Base-by-base conservation (phyloP, 148 eudicot species). In the Camellia sinensis region DNA sequence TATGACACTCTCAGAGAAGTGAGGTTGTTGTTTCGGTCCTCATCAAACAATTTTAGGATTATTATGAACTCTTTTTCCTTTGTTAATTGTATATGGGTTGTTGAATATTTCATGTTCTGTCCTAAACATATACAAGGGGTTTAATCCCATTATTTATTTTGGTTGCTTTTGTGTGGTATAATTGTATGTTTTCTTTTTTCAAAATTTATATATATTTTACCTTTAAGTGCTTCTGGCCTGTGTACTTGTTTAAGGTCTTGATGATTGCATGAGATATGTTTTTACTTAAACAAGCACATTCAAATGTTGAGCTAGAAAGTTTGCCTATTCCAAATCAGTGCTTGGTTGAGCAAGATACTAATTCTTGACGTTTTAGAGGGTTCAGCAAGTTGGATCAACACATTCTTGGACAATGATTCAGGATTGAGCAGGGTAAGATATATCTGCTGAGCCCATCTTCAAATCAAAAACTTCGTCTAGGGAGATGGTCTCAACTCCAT, bases 1-100 rank as follows among this genome's bases (percentile, higher is more conserved):
- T 96, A 96, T 84, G 99, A 96, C 82, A 96, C 99, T 75, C 97
- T 96, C 73, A 89, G 99, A 87, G 99, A 96, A 96, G 99, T 96
- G 90, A 96, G 99, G 99, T 96, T 82, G 87, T 74, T 57, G n/a
- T 64, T 69, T 78, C 50, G 13, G 29, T 76, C 72, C 18, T 78
- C 52, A 77, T 73, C 40, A 37, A 8, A 21, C 46, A 77, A 56
- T 41, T 57, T 43, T 54, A 48, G 37, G 45, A 40, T 48, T 59
- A 45, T 45, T 68, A 53, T 10, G 29, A 7, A 63, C 2, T 71
- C 56, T 64, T 71, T 21, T 44, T 72, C 6, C n/a, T 78, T 64
- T 64, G 41, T 44, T 52, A 45, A 41, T 37, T 81, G 13, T 44
- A 14, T 46, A 6, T 53, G 61, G 50, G 12, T 60, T 21, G 64